phyloP scores from a whole-genome alignment of 176 grass and related monocot genomes.

The Urochloa ruziziensis region DNA sequence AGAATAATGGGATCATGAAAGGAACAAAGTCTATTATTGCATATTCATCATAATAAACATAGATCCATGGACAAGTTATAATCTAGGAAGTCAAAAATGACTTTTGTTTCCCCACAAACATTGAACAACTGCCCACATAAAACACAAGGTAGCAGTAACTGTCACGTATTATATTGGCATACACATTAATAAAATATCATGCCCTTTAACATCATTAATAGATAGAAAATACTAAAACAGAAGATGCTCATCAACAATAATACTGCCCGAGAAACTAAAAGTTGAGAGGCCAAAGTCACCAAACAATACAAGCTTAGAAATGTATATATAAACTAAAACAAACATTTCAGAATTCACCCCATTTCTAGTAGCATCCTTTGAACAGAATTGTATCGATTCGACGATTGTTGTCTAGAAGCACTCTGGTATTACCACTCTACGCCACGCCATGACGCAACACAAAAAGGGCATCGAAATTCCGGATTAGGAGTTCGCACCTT shows the following conservation, averaged over 20 bases:
- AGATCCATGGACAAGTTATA: neutral
- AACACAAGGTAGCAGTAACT: neutral
- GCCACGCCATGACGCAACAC: neutral
- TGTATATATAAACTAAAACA: neutral
- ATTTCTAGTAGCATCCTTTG: neutral
- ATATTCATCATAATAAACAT: neutral
- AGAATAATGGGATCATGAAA: neutral
- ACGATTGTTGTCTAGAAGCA: neutral
- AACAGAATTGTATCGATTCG: slow-evolving; percentile 1
- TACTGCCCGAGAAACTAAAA: neutral
- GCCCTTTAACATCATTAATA: neutral
- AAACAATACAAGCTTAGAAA: neutral
- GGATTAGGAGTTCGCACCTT: slow-evolving; percentile 29
- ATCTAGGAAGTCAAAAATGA: neutral
- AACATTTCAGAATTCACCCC: neutral
- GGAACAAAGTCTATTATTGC: neutral
- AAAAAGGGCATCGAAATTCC: neutral
- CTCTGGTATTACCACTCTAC: neutral
- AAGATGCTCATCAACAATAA: neutral
- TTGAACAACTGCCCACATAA: neutral
- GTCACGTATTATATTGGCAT: neutral
- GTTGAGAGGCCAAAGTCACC: neutral
- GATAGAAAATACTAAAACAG: neutral
- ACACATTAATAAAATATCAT: neutral
- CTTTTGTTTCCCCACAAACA: neutral